Evolutionary conservation across 1,284 basidiomycete species (phyloP).

Genomic region (Trametes sp.): DNA sequence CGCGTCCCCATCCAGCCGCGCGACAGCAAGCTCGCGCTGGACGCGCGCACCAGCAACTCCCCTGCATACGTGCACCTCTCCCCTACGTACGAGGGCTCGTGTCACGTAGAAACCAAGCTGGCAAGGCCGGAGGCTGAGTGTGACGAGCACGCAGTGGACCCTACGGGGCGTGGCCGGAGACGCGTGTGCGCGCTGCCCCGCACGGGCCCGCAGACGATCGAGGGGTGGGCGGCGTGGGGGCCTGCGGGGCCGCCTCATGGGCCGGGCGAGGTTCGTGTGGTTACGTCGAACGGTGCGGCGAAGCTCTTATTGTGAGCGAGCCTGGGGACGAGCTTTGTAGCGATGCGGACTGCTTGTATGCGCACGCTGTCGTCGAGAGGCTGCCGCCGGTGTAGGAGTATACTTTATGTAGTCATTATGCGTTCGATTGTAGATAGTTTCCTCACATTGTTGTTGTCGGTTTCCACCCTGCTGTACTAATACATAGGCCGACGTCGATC

Average conservation of each 20-base stretch:
- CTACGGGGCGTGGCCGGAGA: slow-evolving; percentile 18
- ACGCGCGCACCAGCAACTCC: slow-evolving; percentile 43
- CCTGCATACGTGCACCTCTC: slow-evolving; percentile 45
- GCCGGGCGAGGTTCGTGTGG: slow-evolving; percentile 22
- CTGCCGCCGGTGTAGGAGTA: not conserved
- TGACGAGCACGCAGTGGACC: slow-evolving; percentile 23
- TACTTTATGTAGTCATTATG: not conserved
- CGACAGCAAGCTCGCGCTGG: slow-evolving; percentile 46
- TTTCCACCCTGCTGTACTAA: not conserved
- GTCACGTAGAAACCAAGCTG: slow-evolving; percentile 33
- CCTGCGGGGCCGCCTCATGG: not conserved
- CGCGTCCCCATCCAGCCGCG: slow-evolving; percentile 46
- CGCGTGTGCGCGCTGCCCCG: slow-evolving; percentile 11
- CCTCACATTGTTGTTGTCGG: not conserved
- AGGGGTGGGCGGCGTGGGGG: slow-evolving; percentile 27
- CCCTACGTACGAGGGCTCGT: slow-evolving; percentile 52
- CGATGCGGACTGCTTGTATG: not conserved
- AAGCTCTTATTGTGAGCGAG: slow-evolving; percentile 1
- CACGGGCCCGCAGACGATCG: not conserved
- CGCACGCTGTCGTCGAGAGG: not conserved
- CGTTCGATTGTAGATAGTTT: not conserved
- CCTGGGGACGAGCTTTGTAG: not conserved
- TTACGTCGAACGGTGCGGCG: slow-evolving; percentile 24
- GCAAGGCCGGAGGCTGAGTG: slow-evolving; percentile 10
- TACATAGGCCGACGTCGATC: not conserved